phyloP scores from a whole-genome alignment of 116 monocot genomes.

The Phalaenopsis hybrid region DNA sequence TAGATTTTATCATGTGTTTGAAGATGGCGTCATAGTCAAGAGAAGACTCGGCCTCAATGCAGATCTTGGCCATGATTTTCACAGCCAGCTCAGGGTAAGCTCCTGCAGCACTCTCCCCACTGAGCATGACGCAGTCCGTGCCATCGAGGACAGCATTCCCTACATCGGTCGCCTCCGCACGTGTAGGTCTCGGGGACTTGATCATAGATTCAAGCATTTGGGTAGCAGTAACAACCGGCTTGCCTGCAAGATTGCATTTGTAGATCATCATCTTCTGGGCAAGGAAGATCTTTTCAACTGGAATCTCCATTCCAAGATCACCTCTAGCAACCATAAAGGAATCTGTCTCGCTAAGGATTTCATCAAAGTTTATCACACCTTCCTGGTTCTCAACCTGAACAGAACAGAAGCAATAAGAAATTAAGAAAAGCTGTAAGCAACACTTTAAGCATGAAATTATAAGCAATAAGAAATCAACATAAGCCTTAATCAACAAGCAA shows the following conservation, averaged over 20 bases:
- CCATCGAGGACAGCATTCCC: slow-evolving; percentile 90
- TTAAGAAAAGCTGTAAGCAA: not conserved
- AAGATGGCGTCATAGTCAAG: slow-evolving; percentile 73
- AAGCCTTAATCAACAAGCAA: no score
- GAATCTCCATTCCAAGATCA: slow-evolving; percentile 95
- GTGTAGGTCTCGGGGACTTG: slow-evolving; percentile 84
- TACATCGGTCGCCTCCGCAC: slow-evolving; percentile 90
- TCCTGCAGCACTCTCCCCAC: slow-evolving; percentile 93
- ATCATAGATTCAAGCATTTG: slow-evolving; percentile 99
- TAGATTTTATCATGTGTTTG: slow-evolving; percentile 61
- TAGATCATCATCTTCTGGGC: slow-evolving; percentile 98
- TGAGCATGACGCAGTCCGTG: slow-evolving; percentile 94
- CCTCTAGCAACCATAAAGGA: slow-evolving; percentile 88
- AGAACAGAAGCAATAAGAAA: not conserved
- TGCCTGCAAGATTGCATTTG: slow-evolving; percentile 86
- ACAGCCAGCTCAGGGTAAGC: slow-evolving; percentile 88
- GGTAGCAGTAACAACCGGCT: slow-evolving; percentile 87
- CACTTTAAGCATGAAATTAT: no score
- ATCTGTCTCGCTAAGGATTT: slow-evolving; percentile 75
- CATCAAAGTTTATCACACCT: slow-evolving; percentile 91
- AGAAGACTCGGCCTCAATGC: slow-evolving; percentile 80
- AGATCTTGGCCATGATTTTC: slow-evolving; percentile 72
- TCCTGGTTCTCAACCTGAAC: slow-evolving; percentile 86
- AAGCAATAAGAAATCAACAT: no score
- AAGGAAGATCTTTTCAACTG: slow-evolving; percentile 92